Base-by-base conservation (phyloP, 257 asterid species). In the Knoxia roxburghii region DNA sequence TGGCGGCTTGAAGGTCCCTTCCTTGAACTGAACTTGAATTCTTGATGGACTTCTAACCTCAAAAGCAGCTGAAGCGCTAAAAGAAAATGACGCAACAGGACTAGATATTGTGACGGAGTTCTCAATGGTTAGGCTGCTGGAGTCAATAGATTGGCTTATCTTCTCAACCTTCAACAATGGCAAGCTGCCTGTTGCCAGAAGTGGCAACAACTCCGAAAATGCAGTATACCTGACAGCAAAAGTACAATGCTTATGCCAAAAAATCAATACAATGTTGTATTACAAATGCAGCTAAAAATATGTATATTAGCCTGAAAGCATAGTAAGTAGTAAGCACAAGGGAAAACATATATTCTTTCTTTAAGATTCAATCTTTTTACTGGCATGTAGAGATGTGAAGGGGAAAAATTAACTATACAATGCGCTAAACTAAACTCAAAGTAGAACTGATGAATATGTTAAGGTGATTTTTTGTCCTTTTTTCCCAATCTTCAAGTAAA, bases 21-120 rank as follows among this genome's bases (percentile, higher is more conserved):
- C 93, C 77, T 85, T 94, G 61, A 94, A 94, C 69, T 90, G 73
- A 78, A 90, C 96, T 91, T 85, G 96, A 75, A 94, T 87, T 84
- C 99, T 90, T 61, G 92, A 82, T 23, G 95, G 95, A 73, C 82
- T 86, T 65, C 88, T 80, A 68, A 88, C 89, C 83, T 88, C 95
- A 81, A 88, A 88, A 45, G 90, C 78, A 17, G 99, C 96, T 27
- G 85, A 78, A 73, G 99, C 96, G 69, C 96, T 85, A 64, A 88
- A 94, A 41, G 95, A 69, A 37, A 84, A 49, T 64, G 82, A 77
- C 39, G 91, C 89, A 73, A 84, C 74, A 15, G 97, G 99, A 67
- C 74, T 83, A 4, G 97, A 84, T 67, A 88, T 27, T 51, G 93
- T 81, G 69, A 72, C 68, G 15, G 92, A 76, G 70, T 94, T 94